These are phyloP conservation scores for Papiliotrema terrestris DNA, from an alignment of 1,284 basidiomycete genomes.

Conservation along the genomic window DNA sequence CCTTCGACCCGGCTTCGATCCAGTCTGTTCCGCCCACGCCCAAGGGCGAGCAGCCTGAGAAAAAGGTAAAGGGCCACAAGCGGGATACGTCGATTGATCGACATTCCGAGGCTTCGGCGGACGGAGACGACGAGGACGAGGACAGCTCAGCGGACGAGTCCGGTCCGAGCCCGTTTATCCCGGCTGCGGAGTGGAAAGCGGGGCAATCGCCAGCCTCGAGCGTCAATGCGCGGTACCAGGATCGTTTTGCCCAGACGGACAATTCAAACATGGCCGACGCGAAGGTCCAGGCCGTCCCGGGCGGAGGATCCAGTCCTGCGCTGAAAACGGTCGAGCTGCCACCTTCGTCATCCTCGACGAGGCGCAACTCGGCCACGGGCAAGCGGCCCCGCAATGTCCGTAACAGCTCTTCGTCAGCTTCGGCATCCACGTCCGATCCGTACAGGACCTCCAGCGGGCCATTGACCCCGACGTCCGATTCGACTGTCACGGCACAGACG, in stretches of 20 bases:
- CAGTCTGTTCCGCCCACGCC: constrained; percentile 30
- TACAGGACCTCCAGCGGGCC: not conserved
- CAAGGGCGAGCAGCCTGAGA: not conserved
- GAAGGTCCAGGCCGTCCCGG: constrained; percentile 29
- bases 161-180: not conserved
- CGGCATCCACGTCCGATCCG: not conserved
- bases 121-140: constrained; percentile 38
- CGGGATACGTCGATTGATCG: constrained; percentile 6
- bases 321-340: constrained; percentile 14
- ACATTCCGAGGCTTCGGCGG: constrained; percentile 24
- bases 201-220: not conserved
- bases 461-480: not conserved
- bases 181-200: not conserved
- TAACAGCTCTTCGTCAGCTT: not conserved
- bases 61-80: not conserved
- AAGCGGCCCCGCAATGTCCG: not conserved
- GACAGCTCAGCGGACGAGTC: constrained; percentile 15
- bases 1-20: constrained; percentile 6
- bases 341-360: not conserved
- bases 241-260: constrained; percentile 38
- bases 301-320: constrained; percentile 17
- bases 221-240: constrained; percentile 19
- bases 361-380: not conserved
- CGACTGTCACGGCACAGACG: not conserved
- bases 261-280: constrained; percentile 19